These are phyloP conservation scores for Vitis vinifera DNA, from an alignment of 164 flowering plant species.

Conservation along the genomic window DNA sequence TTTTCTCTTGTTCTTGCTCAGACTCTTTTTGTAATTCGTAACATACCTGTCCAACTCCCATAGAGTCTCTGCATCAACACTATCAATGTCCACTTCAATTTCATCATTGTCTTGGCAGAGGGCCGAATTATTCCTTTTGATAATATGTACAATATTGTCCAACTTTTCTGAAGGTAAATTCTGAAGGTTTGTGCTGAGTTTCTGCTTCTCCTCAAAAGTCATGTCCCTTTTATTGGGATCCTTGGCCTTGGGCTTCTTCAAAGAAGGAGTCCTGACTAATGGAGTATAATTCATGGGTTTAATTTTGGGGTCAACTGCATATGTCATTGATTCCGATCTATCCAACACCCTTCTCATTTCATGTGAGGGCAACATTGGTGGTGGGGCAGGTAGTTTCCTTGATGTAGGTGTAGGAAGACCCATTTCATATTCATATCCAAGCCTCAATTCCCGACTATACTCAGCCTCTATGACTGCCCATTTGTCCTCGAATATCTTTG, in stretches of 20 bases:
- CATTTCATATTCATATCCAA: conserved; percentile 23
- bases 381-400: conserved; percentile 28
- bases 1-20: conserved; percentile 62
- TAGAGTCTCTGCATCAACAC: conserved; percentile 66
- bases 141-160: conserved; percentile 60
- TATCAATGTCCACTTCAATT: conserved; percentile 73
- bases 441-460: conserved; percentile 41
- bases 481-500: conserved; percentile 50
- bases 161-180: conserved; percentile 62
- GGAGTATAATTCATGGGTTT: conserved; percentile 25
- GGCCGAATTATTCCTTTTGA: conserved; percentile 55
- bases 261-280: conserved; percentile 34
- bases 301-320: conserved; percentile 24
- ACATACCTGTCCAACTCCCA: conserved; percentile 81
- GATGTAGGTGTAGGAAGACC: conserved; percentile 40
- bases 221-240: conserved; percentile 64
- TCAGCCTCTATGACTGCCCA: conserved; percentile 58
- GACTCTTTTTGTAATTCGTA: conserved; percentile 55
- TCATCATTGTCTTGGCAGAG: conserved; percentile 59
- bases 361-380: conserved; percentile 18
- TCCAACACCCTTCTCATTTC: conserved; percentile 41
- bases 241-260: conserved; percentile 67
- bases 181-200: conserved; percentile 58
- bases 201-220: conserved; percentile 71
- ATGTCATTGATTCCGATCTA: conserved; percentile 42